Evolutionary conservation across 2,329 filamentous ascomycete species (phyloP).

Genomic region (Saccharata proteae): DNA sequence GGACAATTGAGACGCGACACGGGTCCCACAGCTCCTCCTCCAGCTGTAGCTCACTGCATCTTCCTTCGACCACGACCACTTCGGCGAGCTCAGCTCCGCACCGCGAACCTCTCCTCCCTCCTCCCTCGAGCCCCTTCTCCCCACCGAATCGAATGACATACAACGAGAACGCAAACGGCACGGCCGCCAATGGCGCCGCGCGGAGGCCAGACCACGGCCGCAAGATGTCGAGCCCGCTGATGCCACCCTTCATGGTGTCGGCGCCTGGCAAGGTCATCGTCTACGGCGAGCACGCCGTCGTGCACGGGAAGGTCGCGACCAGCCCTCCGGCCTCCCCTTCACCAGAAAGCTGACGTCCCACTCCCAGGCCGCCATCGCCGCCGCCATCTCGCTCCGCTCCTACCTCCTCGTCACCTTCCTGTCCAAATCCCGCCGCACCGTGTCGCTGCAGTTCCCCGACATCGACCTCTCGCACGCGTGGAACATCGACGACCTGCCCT

Average conservation of each 20-base stretch:
- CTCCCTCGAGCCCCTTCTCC: too few species aligned
- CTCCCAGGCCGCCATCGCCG: constrained; percentile 75
- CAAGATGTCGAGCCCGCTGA: constrained; percentile 42
- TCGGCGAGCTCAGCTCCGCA: too few species aligned
- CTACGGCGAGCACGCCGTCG: constrained; percentile 96
- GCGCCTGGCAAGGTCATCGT: constrained; percentile 97
- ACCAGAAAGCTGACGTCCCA: constrained; percentile 13
- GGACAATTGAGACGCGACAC: too few species aligned
- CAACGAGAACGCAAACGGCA: constrained; percentile 1
- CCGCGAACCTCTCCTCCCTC: too few species aligned
- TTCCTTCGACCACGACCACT: too few species aligned
- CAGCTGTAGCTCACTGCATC: too few species aligned
- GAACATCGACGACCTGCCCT: constrained; percentile 87
- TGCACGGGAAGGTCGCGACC: constrained; percentile 72
- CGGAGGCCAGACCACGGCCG: constrained; percentile 2
- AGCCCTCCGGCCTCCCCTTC: not conserved
- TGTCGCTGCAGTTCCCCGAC: constrained; percentile 82
- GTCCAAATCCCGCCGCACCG: constrained; percentile 79
- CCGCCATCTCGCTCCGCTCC: constrained; percentile 85
- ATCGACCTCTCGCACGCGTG: constrained; percentile 83
- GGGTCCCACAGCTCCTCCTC: too few species aligned
- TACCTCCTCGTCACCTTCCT: constrained; percentile 93
- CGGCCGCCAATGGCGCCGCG: constrained; percentile 3
- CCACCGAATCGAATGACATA: too few species aligned
- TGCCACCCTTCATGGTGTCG: constrained; percentile 94